A percentile compares a stretch with the other conserved stretches of the same genome.
phyloP scores from a whole-genome alignment of 2,329 filamentous ascomycete genomes.

The Alternaria conjuncta region DNA sequence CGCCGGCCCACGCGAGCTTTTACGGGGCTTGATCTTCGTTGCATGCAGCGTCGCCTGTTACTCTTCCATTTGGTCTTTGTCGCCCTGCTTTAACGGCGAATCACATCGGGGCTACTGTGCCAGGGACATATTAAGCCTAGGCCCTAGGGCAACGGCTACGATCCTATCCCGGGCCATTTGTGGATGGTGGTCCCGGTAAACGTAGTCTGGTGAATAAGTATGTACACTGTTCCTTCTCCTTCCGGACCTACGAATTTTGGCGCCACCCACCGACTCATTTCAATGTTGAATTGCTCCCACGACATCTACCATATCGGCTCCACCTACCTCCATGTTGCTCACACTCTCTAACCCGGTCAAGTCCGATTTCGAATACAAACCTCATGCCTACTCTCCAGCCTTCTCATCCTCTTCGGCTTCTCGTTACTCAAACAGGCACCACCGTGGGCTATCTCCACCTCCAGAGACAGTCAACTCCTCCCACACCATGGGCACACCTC shows the following conservation, averaged over 20 bases:
- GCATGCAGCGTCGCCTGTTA: constrained; percentile 38
- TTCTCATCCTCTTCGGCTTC: constrained; percentile 48
- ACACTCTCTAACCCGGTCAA: constrained; percentile 57
- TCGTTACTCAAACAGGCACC: constrained; percentile 50
- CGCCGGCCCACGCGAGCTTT: constrained; percentile 44
- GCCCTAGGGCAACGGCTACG: constrained; percentile 40
- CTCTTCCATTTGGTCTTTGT: constrained; percentile 35
- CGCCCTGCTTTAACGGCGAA: constrained; percentile 45
- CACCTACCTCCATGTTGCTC: constrained; percentile 55
- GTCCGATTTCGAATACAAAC: constrained; percentile 56
- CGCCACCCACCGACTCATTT: constrained; percentile 40
- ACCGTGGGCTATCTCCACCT: constrained; percentile 48
- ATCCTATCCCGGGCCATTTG: constrained; percentile 41
- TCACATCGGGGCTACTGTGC: constrained; percentile 40
- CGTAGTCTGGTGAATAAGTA: constrained; percentile 45
- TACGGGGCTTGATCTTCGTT: constrained; percentile 46
- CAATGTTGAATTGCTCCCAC: constrained; percentile 40
- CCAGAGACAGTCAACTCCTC: constrained; percentile 52
- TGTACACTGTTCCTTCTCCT: constrained; percentile 45
- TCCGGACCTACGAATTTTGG: constrained; percentile 38
- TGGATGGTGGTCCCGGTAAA: constrained; percentile 45
- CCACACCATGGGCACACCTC: constrained; percentile 57
- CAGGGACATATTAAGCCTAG: constrained; percentile 44
- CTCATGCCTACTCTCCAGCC: constrained; percentile 58
- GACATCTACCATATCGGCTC: constrained; percentile 22